Evolutionary conservation across 108 stramenopile genomes (phyloP).

Genomic region (Asterionellopsis glacialis): DNA sequence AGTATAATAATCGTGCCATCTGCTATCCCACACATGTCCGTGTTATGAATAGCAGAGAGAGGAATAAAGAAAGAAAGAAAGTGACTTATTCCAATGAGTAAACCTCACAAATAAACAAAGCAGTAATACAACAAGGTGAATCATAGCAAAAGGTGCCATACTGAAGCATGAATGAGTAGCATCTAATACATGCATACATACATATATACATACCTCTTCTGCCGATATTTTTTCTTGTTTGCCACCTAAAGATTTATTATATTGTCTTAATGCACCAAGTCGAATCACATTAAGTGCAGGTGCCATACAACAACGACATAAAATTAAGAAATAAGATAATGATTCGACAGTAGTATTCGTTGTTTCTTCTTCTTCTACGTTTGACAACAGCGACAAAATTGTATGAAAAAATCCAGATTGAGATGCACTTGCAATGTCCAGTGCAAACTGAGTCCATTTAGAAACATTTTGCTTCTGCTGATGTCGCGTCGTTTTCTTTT

Average conservation of each 20-base stretch:
- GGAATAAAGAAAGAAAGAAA: too few species aligned
- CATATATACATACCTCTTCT: background rate
- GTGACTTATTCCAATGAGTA: too few species aligned
- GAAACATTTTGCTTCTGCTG: background rate
- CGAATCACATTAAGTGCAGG: slow-evolving; percentile 17
- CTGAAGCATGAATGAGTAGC: too few species aligned
- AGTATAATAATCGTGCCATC: slow-evolving; percentile 1
- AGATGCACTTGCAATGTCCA: background rate
- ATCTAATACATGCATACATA: too few species aligned
- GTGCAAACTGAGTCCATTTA: background rate
- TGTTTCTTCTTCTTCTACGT: background rate
- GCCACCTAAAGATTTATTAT: slow-evolving; percentile 24
- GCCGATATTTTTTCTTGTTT: slow-evolving; percentile 28
- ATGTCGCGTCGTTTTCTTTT: background rate
- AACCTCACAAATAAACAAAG: too few species aligned
- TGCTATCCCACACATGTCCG: too few species aligned
- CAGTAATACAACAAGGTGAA: too few species aligned
- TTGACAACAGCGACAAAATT: background rate
- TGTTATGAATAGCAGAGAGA: too few species aligned
- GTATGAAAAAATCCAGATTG: background rate
- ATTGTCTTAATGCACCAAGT: slow-evolving; percentile 30
- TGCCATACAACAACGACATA: slow-evolving; percentile 22
- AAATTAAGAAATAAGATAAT: background rate
- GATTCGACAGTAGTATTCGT: too few species aligned
- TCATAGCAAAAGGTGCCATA: too few species aligned